Evolutionary conservation across 352 stramenopile genomes (phyloP), one percentile per base, ranked within the genome.

Genomic region (Phytophthora syringae): DNA sequence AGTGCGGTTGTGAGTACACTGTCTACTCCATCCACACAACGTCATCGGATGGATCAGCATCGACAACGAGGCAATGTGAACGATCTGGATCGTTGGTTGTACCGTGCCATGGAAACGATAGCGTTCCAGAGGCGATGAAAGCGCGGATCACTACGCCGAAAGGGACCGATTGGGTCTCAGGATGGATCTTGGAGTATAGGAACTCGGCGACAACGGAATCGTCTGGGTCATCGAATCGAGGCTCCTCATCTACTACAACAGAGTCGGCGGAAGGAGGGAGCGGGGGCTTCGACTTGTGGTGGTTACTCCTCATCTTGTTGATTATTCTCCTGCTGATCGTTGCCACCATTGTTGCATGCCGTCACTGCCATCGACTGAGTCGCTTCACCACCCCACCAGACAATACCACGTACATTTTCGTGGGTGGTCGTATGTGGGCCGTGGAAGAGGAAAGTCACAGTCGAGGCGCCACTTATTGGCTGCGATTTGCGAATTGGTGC

Each of bases 81-180:
- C 49, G 45, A 12, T 67, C 53, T 45, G 45, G 47, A 10, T 79
- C 76, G 5, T 20, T 78, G n/a, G 48, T 70, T 7, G 61, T 82
- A 4, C 76, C 76, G 0, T 84, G 76, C 13, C 77, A 78, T 51
- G 52, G 60, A 2, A 68, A 55, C 7, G 25, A 58, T 16, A 62
- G 21, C 11, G 22, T 62, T 10, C 58, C 69, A 15, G 37, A 60
- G 3, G 25, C 45, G 9, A 49, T 64, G 1, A 60, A 36, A 55
- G 34, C 48, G 15, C 50, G 45, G 10, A 43, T 60, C 2, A 69
- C 52, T 18, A 55, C 45, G 25, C 64, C 64, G 25, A 34, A 56
- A 37, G 45, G n/a, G 1, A 28, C 47, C 1, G 64, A 68, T 7
- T 73, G 64, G 64, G 69, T 80, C 1, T 67, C 56, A 20, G 22